These are phyloP conservation scores for Fusarium buharicum DNA, from an alignment of 2,329 filamentous ascomycete genomes.

Conservation along the genomic window DNA sequence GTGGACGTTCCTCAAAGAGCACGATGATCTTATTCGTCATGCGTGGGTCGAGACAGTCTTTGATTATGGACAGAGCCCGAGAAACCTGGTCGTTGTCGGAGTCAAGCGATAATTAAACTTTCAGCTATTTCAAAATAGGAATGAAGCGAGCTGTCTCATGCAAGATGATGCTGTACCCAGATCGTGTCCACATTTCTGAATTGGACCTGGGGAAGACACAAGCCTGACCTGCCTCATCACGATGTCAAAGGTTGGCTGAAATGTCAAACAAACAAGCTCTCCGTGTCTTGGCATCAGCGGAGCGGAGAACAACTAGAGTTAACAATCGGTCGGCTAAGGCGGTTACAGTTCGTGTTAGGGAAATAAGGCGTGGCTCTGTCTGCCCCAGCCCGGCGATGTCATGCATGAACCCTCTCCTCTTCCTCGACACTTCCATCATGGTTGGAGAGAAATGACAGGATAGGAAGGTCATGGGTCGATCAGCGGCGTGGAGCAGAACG, in stretches of 20 bases:
- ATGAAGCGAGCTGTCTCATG: constrained; percentile 20
- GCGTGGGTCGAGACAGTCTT: constrained; percentile 96
- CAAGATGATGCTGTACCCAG: constrained; percentile 7
- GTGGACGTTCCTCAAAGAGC: constrained; percentile 87
- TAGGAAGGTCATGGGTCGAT: constrained; percentile 20
- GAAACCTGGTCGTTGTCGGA: constrained; percentile 93
- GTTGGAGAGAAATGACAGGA: constrained; percentile 19
- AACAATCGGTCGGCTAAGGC: constrained; percentile 30
- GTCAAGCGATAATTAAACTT: constrained; percentile 70
- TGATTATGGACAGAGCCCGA: constrained; percentile 84
- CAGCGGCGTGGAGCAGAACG: constrained; percentile 13
- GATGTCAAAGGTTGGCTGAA: constrained; percentile 16
- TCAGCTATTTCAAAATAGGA: constrained; percentile 26
- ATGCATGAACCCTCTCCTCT: constrained; percentile 44
- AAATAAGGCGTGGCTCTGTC: constrained; percentile 18
- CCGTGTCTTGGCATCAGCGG: constrained; percentile 14
- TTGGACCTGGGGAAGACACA: constrained; percentile 2
- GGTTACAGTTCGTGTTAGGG: constrained; percentile 32
- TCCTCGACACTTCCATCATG: constrained; percentile 14
- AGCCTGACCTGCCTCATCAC: background rate
- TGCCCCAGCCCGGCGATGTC: constrained; percentile 38
- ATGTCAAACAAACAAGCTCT: constrained; percentile 24
- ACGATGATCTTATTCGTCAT: constrained; percentile 72
- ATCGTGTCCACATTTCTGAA: constrained; percentile 7
- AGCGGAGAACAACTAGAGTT: constrained; percentile 22